These are phyloP conservation scores for Suillus placidus DNA, from an alignment of 768 basidiomycete genomes.

Conservation along the genomic window DNA sequence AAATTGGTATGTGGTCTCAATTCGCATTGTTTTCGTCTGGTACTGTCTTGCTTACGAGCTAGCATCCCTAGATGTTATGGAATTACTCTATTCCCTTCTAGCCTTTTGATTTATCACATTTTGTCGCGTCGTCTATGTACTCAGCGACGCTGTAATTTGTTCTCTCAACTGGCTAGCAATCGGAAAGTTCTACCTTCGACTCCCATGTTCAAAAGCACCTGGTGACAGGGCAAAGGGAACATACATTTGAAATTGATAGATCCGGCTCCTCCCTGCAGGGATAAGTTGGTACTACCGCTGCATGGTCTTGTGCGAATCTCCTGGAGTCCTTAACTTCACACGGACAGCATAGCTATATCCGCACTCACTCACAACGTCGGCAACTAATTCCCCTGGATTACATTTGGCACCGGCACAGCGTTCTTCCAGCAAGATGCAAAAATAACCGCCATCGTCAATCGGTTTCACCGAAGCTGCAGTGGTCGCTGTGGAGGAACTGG, in stretches of 20 bases:
- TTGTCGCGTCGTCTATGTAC: background rate
- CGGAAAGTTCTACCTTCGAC: background rate
- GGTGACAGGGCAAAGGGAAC: background rate
- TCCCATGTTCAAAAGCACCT: background rate
- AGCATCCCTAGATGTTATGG: background rate
- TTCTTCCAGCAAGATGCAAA: slow-evolving; percentile 33
- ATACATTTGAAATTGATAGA: background rate
- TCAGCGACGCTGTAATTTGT: background rate
- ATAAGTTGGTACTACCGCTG: background rate
- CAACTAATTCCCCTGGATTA: slow-evolving; percentile 38
- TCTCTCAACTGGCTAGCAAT: background rate
- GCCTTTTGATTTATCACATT: background rate
- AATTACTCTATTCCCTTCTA: too few relatives aligned
- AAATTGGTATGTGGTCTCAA: slow-evolving; percentile 8
- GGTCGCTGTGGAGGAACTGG: slow-evolving; percentile 42
- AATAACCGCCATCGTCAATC: slow-evolving; percentile 30
- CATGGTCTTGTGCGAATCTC: background rate
- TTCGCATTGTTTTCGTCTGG: background rate
- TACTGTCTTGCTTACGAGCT: background rate
- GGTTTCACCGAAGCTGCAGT: slow-evolving; percentile 42
- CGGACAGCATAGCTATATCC: slow-evolving; percentile 24
- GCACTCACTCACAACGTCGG: slow-evolving; percentile 39
- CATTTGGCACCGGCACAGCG: slow-evolving; percentile 41
- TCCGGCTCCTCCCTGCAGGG: background rate
- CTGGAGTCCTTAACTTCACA: background rate